Percentiles rank a stretch among this genome's conserved stretches.
Evolutionary conservation across 345 rosid genomes (phyloP).

Genomic region (Viola odorata): DNA sequence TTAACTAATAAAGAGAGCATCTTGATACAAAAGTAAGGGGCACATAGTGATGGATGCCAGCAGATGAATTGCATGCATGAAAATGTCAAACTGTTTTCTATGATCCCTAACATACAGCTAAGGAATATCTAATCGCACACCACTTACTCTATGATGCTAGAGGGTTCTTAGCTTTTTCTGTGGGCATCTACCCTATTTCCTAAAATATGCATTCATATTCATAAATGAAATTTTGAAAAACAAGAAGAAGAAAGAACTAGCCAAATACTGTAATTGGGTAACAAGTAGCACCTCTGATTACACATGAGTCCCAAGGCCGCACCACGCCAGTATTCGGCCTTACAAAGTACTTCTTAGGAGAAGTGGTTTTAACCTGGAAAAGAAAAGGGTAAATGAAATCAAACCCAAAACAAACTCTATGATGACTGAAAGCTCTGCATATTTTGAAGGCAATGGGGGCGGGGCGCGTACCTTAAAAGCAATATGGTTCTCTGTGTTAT

Average conservation of each 20-base stretch:
- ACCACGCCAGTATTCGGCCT: slow-evolving; percentile 86
- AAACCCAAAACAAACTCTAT: not conserved
- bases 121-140: not conserved
- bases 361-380: slow-evolving; percentile 87
- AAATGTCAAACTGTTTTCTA: slow-evolving; percentile 1
- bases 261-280: slow-evolving; percentile 2
- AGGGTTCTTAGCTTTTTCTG: not conserved
- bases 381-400: not conserved
- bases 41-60: not conserved
- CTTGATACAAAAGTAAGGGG: not conserved
- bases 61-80: not conserved
- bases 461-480: slow-evolving; percentile 64
- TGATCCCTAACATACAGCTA: not conserved
- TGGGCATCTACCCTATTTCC: not conserved
- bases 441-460: not conserved
- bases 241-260: not conserved
- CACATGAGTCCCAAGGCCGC: slow-evolving; percentile 71
- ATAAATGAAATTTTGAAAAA: not conserved
- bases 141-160: not conserved
- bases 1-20: not conserved
- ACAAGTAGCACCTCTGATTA: slow-evolving; percentile 55
- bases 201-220: not conserved
- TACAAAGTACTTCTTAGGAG: slow-evolving; percentile 95
- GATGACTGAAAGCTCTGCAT: not conserved
- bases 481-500: slow-evolving; percentile 70